Evolutionary conservation across 2,329 filamentous ascomycete genomes (phyloP).

Genomic region (Venturia nashicola): DNA sequence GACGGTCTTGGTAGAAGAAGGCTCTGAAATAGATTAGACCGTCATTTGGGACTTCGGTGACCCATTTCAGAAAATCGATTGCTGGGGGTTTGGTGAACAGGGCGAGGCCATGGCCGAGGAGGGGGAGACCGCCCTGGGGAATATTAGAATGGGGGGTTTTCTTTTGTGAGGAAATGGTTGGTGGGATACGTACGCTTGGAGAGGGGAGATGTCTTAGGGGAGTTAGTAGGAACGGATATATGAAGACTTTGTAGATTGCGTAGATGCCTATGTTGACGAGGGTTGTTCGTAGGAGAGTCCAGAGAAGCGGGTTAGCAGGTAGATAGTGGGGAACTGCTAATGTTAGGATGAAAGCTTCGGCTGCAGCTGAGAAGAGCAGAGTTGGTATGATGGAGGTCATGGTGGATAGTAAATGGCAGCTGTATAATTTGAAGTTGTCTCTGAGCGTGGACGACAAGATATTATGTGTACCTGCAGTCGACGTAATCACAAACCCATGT

Average conservation of each 20-base stretch:
- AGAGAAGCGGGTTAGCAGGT: slow-evolving; percentile 9
- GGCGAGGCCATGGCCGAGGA: slow-evolving; percentile 26
- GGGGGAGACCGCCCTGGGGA: slow-evolving; percentile 10
- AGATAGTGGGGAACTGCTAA: slow-evolving; percentile 8
- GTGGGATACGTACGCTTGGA: slow-evolving; percentile 13
- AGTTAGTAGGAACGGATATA: slow-evolving; percentile 16
- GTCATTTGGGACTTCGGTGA: slow-evolving; percentile 27
- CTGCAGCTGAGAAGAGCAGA: slow-evolving; percentile 4
- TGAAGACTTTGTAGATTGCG: slow-evolving; percentile 7
- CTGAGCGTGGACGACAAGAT: too few species aligned
- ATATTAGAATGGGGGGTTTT: background rate
- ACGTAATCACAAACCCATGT: background rate
- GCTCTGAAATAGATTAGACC: slow-evolving; percentile 27
- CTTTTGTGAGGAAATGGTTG: background rate
- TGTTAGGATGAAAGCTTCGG: slow-evolving; percentile 5
- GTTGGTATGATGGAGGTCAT: slow-evolving; percentile 3
- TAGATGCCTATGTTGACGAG: background rate
- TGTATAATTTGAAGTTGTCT: too few species aligned
- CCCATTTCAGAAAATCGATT: slow-evolving; percentile 20
- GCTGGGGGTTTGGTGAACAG: slow-evolving; percentile 24
- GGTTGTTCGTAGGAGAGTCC: slow-evolving; percentile 5
- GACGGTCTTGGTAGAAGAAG: slow-evolving; percentile 25
- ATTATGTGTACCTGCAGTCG: background rate
- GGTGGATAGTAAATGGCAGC: background rate
- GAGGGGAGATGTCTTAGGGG: slow-evolving; percentile 28